A percentile compares a stretch with the other conserved stretches of the same genome.
phyloP scores from a whole-genome alignment of 495 filamentous ascomycete genomes.

The Aspergillus avenaceus region DNA sequence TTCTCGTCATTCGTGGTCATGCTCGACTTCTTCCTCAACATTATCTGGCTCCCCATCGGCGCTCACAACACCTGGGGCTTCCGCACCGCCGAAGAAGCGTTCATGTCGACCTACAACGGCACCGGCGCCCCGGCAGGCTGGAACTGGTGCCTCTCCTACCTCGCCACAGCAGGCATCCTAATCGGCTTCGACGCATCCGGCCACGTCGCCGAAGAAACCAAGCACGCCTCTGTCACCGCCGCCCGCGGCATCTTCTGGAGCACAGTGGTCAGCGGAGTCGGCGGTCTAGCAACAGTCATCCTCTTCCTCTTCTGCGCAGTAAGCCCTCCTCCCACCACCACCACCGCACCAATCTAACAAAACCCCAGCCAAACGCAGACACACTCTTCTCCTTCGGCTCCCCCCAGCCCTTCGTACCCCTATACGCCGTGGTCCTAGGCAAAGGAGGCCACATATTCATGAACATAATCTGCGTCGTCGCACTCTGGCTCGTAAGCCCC shows the following conservation, averaged over 20 bases:
- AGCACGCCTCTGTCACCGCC: conserved; percentile 50
- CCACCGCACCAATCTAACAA: conserved; percentile 1
- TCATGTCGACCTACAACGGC: conserved; percentile 55
- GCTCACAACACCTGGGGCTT: conserved; percentile 50
- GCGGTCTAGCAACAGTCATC: conserved; percentile 48
- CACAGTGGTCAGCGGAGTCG: conserved; percentile 47
- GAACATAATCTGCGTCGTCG: conserved; percentile 49
- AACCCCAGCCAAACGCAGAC: conserved; percentile 30
- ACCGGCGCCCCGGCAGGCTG: conserved; percentile 51
- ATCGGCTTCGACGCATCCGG: conserved; percentile 56
- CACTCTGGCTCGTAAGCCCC: conserved; percentile 41
- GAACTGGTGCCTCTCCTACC: conserved; percentile 58
- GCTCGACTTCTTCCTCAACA: conserved; percentile 51
- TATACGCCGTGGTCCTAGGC: conserved; percentile 50
- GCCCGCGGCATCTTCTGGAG: conserved; percentile 55
- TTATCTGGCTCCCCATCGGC: conserved; percentile 56
- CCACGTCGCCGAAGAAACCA: conserved; percentile 55
- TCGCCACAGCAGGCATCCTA: conserved; percentile 54
- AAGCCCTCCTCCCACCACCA: conserved; percentile 4
- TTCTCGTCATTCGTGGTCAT: conserved; percentile 45
- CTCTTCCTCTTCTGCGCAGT: conserved; percentile 54
- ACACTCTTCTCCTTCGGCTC: conserved; percentile 41
- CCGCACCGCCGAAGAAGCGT: conserved; percentile 49
- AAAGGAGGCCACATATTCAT: conserved; percentile 52
- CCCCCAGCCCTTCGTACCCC: conserved; percentile 50